Base-by-base conservation (phyloP, 73 alveolate genomes). In the Blepharisma stoltei region DNA sequence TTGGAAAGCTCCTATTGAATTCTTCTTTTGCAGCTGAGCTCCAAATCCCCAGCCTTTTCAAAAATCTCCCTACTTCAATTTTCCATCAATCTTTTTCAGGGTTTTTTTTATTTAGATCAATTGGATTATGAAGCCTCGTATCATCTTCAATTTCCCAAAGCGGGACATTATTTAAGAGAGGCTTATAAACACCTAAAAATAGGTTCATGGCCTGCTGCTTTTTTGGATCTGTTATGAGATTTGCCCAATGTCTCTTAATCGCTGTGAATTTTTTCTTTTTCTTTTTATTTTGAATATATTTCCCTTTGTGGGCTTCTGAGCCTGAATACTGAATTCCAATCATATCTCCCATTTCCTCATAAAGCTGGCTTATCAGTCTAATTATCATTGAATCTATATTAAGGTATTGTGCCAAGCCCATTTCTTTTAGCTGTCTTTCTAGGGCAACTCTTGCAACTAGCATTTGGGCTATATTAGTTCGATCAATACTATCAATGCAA, bases 401-500 rank as follows among this genome's bases (percentile, higher is more conserved):
- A 23, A 25, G 27, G 8, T 49, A 52, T 23, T 79, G 67, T 52
- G 69, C 45, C 54, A 82, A 60, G 43, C 81, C 71, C 18, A 84
- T 70, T 73, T 78, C 81, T 25, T 88, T 86, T 32, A 92, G 55
- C 54, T 92, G 73, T 54, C 73, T 81, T 43, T 86, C 85, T 18
- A 92, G 78, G 6, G 90, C 93, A 49, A 81, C 71, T 14, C 80
- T 75, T 46, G 96, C 95, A 23, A 90, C 82, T 44, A 90, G 82
- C 65, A 86, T 75, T 88, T 96, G 92, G 46, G 90, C 97, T 25
- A 90, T 92, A 71, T 96, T 96, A 6, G 99, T 90, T 80, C 99
- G 81, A 83, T 96, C 99, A 38, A 96, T 86, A 48, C 98, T 94
- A 81, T 96, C 99, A 7, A 96, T 91, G 76, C 99, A 96, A 86